A percentile compares a stretch with the other conserved stretches of the same genome.
Evolutionary conservation across 805 yeast genomes (phyloP).

Genomic region (Candida michaelii): DNA sequence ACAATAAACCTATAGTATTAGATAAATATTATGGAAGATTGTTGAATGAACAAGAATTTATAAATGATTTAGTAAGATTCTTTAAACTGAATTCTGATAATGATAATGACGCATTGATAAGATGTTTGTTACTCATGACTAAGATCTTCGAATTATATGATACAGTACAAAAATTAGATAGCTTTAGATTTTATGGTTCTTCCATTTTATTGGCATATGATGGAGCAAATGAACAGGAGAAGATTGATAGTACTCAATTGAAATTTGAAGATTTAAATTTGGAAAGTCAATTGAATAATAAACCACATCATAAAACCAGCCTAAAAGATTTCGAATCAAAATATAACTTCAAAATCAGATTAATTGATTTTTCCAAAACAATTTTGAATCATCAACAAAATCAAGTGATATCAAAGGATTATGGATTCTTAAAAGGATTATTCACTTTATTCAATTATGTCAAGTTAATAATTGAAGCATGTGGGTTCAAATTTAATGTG

Average conservation of each 20-base stretch:
- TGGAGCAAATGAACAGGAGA: constrained; percentile 7
- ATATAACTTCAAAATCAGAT: constrained; percentile 48
- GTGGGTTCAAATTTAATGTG: constrained; percentile 1
- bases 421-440: constrained; percentile 84
- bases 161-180: constrained; percentile 56
- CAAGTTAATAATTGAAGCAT: constrained; percentile 2
- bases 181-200: constrained; percentile 90
- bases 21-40: constrained; percentile 93
- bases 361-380: constrained; percentile 95
- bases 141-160: constrained; percentile 54
- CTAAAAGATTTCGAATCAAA: constrained; percentile 3
- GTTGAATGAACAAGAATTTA: constrained; percentile 74
- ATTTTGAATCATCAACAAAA: constrained; percentile 3
- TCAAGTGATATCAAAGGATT: constrained; percentile 41
- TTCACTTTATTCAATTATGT: constrained; percentile 62
- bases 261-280: neutral
- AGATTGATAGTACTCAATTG: neutral
- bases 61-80: constrained; percentile 70
- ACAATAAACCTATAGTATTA: constrained; percentile 54
- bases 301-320: neutral
- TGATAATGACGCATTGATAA: constrained; percentile 59
- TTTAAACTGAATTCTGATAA: constrained; percentile 43
- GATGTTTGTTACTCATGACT: constrained; percentile 69
- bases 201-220: constrained; percentile 88
- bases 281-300: neutral